Conservation (phyloP, 2,329 filamentous ascomycete species). For the Colletotrichum graminicola region DNA sequence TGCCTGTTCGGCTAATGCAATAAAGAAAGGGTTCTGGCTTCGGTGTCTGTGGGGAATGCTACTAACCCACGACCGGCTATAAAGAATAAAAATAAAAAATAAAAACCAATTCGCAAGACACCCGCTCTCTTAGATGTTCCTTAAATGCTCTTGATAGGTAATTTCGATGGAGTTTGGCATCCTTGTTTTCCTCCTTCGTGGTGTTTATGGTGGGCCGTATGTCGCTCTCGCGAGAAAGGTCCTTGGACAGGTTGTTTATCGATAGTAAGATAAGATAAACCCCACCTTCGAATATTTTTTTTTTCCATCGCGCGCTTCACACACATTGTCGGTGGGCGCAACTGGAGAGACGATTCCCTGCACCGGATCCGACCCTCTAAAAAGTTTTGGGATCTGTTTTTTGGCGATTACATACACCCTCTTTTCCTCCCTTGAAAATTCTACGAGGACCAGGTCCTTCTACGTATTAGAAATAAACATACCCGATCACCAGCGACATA, state of each 20-base stretch:
- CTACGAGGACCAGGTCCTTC: not conserved
- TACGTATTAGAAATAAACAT: constrained; percentile 7
- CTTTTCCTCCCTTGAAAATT: not conserved
- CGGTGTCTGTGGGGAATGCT: not conserved
- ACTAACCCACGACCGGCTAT: too few relatives aligned
- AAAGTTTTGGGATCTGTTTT: constrained; percentile 21
- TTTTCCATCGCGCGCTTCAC: constrained; percentile 24
- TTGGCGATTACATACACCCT: constrained; percentile 8
- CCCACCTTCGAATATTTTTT: constrained; percentile 42
- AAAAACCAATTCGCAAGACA: not conserved
- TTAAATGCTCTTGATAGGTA: not conserved
- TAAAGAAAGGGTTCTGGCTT: not conserved
- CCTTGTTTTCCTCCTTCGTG: not conserved
- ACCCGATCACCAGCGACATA: constrained; percentile 17
- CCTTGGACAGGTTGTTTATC: constrained; percentile 17
- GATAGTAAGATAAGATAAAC: constrained; percentile 41
- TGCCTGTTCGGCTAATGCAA: constrained; percentile 10
- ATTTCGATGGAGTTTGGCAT: not conserved
- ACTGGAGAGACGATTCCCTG: constrained; percentile 8
- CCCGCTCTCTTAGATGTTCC: not conserved
- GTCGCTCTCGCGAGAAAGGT: not conserved
- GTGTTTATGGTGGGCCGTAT: not conserved
- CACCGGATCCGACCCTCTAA: constrained; percentile 1
- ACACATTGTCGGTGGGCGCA: constrained; percentile 9
- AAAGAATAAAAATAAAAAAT: too few relatives aligned